phyloP scores from a whole-genome alignment of 345 rosid genomes.

The Brassica napus region Da-Ae NC_063450.1:12716501-12717000 shows the following conservation, averaged over 20 bases:
- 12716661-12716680: neutral
- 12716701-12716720: conserved; percentile 9
- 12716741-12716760: neutral
- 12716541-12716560: neutral
- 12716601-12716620: neutral
- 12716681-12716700: conserved; percentile 5
- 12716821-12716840: conserved; percentile 26
- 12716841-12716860: conserved; percentile 24
- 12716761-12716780: conserved; percentile 6
- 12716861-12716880: conserved; percentile 48
- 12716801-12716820: conserved; percentile 31
- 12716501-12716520: conserved; percentile 17
- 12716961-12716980: neutral
- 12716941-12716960: neutral
- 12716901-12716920: neutral
- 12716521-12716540: conserved; percentile 15
- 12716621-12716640: conserved; percentile 5
- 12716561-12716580: conserved; percentile 15
- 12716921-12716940: neutral
- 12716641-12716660: conserved; percentile 15
- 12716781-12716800: conserved; percentile 24
- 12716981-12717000: neutral
- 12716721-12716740: neutral
- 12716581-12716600: neutral
- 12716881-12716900: neutral